Conservation (phyloP, 2,329 filamentous ascomycete genomes). For the Fusarium avenaceum region DNA sequence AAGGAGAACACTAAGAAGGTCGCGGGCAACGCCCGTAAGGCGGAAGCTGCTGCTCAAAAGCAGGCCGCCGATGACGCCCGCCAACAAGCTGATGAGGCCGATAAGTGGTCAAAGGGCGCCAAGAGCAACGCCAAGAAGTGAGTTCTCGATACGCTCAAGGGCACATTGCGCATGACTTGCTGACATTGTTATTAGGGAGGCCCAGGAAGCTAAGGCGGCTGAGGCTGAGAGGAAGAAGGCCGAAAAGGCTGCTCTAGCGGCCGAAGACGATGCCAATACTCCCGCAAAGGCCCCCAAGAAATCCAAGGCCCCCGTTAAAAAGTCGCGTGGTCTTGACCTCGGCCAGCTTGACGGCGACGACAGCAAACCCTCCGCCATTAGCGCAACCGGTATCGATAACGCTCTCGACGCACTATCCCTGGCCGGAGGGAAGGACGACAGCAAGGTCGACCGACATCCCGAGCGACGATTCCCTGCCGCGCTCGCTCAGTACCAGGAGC, state of each 20-base stretch:
- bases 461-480: slow-evolving; percentile 90
- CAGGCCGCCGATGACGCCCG: slow-evolving; percentile 77
- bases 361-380: slow-evolving; percentile 71
- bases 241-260: slow-evolving; percentile 85
- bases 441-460: slow-evolving; percentile 88
- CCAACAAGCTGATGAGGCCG: slow-evolving; percentile 75
- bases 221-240: slow-evolving; percentile 93
- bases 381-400: slow-evolving; percentile 91
- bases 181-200: slow-evolving; percentile 51
- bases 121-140: slow-evolving; percentile 92
- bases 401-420: slow-evolving; percentile 88
- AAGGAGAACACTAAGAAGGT: slow-evolving; percentile 89
- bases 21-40: slow-evolving; percentile 91
- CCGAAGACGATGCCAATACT: slow-evolving; percentile 81
- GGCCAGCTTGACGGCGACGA: slow-evolving; percentile 77
- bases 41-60: slow-evolving; percentile 86
- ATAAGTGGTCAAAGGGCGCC: slow-evolving; percentile 86
- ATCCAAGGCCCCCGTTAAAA: slow-evolving; percentile 76
- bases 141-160: slow-evolving; percentile 51
- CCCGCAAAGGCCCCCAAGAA: slow-evolving; percentile 75
- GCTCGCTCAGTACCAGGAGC: slow-evolving; percentile 84
- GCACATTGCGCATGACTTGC: neutral
- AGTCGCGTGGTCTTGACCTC: slow-evolving; percentile 79
- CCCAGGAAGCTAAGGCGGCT: slow-evolving; percentile 74
- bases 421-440: slow-evolving; percentile 64